Evolutionary conservation across 345 rosid species (phyloP).

Genomic region (Sisymbrium irio): DNA sequence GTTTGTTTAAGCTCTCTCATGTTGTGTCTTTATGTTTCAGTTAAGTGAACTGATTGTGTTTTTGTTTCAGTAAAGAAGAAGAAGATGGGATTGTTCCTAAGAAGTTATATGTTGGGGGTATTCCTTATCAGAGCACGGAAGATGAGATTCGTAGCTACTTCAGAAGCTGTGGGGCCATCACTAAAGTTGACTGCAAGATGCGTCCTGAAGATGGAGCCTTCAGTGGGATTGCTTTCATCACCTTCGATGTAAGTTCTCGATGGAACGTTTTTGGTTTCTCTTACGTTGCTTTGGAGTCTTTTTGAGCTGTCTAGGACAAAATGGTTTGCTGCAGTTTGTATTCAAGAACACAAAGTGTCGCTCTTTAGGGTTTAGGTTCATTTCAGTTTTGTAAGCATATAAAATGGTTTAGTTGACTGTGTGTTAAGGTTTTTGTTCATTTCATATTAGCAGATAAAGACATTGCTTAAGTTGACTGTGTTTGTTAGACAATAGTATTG

Average conservation of each 20-base stretch:
- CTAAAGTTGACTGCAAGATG: constrained; percentile 74
- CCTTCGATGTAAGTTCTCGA: constrained; percentile 54
- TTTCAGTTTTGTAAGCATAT: neutral
- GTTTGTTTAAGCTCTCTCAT: constrained; percentile 10
- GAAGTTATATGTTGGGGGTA: constrained; percentile 84
- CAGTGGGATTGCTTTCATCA: constrained; percentile 80
- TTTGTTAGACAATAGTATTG: constrained; percentile 5
- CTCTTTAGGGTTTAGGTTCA: neutral
- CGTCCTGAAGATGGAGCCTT: constrained; percentile 88
- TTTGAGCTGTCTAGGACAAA: neutral
- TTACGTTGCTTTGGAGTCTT: neutral
- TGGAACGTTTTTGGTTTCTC: neutral
- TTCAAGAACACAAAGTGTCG: neutral
- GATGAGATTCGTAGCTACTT: constrained; percentile 85
- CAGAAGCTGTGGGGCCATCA: constrained; percentile 74
- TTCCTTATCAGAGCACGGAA: constrained; percentile 79
- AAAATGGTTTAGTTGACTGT: neutral
- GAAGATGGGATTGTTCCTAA: constrained; percentile 44
- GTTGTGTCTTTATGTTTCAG: neutral
- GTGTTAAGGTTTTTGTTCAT: neutral
- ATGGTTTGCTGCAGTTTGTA: neutral
- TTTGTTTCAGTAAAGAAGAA: constrained; percentile 48
- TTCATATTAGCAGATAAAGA: neutral
- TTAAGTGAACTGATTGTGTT: neutral
- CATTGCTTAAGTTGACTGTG: neutral